Evolutionary conservation across 345 rosid species (phyloP).

Genomic region (Acer saccharum): DNA sequence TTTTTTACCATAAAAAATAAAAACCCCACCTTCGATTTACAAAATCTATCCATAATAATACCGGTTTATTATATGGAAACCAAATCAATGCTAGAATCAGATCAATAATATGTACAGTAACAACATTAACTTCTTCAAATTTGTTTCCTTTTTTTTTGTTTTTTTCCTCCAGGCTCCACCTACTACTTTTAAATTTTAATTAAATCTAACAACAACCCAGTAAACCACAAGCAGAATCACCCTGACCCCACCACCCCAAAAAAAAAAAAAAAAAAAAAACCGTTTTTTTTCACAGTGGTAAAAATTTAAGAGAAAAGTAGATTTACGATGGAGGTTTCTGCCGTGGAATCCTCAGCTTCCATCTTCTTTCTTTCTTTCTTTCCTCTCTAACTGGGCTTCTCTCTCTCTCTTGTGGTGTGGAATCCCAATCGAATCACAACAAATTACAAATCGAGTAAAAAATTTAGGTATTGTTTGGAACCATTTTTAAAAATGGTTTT

Average conservation of each 20-base stretch:
- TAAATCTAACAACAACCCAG: background rate
- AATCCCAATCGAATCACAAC: background rate
- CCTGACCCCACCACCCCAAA: background rate
- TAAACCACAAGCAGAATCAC: background rate
- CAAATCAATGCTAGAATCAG: background rate
- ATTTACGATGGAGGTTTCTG: background rate
- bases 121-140: background rate
- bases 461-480: no score
- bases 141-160: background rate
- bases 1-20: background rate
- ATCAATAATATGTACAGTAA: background rate
- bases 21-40: no score
- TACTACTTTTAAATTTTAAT: background rate
- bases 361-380: background rate
- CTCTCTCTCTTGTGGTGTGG: background rate
- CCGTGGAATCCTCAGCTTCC: background rate
- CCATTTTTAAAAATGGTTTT: no score
- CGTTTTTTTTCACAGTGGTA: background rate
- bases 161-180: background rate
- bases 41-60: no score
- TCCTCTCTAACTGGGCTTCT: background rate
- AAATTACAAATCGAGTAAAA: no score
- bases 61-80: background rate
- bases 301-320: background rate
- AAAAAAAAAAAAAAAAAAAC: no score